A percentile compares a stretch with the other conserved stretches of the same genome.
Evolutionary conservation across 108 stramenopile genomes (phyloP).

Genomic region (Skeletonema grethae): DNA sequence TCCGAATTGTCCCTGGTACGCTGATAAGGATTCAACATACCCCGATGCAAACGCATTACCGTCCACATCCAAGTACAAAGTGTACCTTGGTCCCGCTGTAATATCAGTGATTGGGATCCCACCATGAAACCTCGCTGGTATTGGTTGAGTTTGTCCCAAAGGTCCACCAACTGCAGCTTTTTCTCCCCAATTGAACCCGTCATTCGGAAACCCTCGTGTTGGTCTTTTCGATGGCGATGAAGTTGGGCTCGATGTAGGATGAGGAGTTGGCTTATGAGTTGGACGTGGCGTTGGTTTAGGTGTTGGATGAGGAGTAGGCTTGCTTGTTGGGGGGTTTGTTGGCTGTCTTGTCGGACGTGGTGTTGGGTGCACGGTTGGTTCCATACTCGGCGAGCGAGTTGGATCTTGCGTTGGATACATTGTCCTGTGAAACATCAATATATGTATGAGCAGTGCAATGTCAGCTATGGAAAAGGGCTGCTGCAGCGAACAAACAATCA

Average conservation of each 20-base stretch:
- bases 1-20: conserved; percentile 41
- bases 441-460: not conserved
- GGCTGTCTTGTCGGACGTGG: not conserved
- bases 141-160: not conserved
- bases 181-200: not conserved
- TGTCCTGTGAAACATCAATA: not conserved
- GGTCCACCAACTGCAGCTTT: not conserved
- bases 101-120: not conserved
- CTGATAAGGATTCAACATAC: conserved; percentile 18
- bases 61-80: conserved; percentile 21
- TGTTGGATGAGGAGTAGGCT: too few species aligned
- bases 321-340: too few species aligned
- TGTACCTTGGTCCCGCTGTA: conserved; percentile 30
- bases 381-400: not conserved
- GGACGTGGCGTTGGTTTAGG: not conserved
- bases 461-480: not conserved
- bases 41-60: conserved; percentile 33
- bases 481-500: not conserved
- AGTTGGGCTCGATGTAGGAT: not conserved
- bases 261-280: not conserved
- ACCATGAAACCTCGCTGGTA: not conserved
- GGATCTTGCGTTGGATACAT: not conserved
- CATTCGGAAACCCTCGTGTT: not conserved
- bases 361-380: not conserved
- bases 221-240: not conserved